Percentiles rank a stretch among this genome's conserved stretches.
These are phyloP conservation scores for Eucalyptus fibrosa DNA, from an alignment of 345 rosid genomes.

Conservation along the genomic window DNA sequence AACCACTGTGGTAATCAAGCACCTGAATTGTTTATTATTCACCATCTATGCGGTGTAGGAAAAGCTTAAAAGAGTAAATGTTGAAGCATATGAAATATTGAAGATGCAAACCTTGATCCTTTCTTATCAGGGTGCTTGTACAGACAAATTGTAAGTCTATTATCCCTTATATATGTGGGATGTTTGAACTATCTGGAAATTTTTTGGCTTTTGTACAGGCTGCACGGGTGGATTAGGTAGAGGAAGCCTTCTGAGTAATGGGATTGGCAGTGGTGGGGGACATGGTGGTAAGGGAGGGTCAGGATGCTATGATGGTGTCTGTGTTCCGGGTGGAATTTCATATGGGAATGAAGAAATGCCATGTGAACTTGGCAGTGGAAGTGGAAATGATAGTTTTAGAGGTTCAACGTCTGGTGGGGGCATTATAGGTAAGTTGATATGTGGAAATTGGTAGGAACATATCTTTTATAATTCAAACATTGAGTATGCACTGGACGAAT, in stretches of 20 bases:
- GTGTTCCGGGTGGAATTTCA: constrained; percentile 64
- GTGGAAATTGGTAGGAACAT: not conserved
- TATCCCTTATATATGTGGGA: not conserved
- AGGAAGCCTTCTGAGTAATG: constrained; percentile 59
- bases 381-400: constrained; percentile 59
- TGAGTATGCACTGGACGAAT: not conserved
- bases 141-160: not conserved
- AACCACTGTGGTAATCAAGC: not conserved
- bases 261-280: constrained; percentile 91
- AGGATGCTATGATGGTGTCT: constrained; percentile 56
- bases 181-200: not conserved
- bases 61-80: not conserved
- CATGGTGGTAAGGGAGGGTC: constrained; percentile 96
- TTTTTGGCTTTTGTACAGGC: constrained; percentile 41
- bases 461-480: not conserved
- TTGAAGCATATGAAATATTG: not conserved
- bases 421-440: constrained; percentile 47
- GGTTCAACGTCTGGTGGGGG: constrained; percentile 90
- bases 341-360: constrained; percentile 86
- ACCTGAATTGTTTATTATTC: not conserved
- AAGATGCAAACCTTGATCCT: not conserved
- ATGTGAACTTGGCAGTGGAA: constrained; percentile 99
- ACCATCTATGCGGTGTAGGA: not conserved
- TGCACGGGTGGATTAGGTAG: constrained; percentile 87
- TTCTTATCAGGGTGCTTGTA: not conserved